Evolutionary conservation across 1,284 basidiomycete genomes (phyloP), one percentile per base, ranked within the genome.

Genomic region (Tilletiopsis washingtonensis): DNA sequence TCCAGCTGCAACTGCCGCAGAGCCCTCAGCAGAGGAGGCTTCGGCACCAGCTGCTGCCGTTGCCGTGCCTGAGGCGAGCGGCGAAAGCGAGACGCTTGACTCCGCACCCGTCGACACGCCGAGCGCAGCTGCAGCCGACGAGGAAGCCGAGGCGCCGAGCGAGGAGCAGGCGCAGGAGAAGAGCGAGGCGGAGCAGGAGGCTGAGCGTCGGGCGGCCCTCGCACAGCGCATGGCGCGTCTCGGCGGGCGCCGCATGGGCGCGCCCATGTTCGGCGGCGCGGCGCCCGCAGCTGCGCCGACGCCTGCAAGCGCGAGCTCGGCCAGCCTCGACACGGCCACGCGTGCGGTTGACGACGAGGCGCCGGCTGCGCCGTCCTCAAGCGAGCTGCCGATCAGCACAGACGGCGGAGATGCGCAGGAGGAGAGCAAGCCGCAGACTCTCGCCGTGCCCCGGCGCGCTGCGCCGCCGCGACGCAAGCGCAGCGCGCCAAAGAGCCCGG

Each of bases 361-460:
- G 12, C 38, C 40, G n/a, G 19, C 5, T 40, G 27, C 19, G 14
- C 26, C 43, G 20, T 9, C 11, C 9, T 4, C 5, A 15, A 19
- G n/a, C 5, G 20, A 38, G 43, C 9, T n/a, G 41, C 23, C 19
- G 45, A 40, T 7, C 24, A 40, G 21, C 12, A 6, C n/a, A 38
- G 2, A 17, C 2, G 49, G 42, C 27, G 53, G 53, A 45, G 47
- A 51, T 34, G 53, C 57, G 32, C 48, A 45, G 12, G 17, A 50
- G 20, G 52, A 47, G 2, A 53, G 25, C 6, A 51, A 57, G 42
- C 57, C 57, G 3, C 57, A 60, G 45, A 62, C 64, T 15, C 53
- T 67, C 12, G 56, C 63, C 6, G 64, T 67, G 5, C 64, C 64
- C 7, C 51, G 64, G 23, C 41, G 64, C 27, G 51, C 64, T n/a